A percentile compares a stretch with the other conserved stretches of the same genome.
Evolutionary conservation across 371 early-diverging fungal genomes (phyloP).

Genomic region (Nematocida sp.): DNA sequence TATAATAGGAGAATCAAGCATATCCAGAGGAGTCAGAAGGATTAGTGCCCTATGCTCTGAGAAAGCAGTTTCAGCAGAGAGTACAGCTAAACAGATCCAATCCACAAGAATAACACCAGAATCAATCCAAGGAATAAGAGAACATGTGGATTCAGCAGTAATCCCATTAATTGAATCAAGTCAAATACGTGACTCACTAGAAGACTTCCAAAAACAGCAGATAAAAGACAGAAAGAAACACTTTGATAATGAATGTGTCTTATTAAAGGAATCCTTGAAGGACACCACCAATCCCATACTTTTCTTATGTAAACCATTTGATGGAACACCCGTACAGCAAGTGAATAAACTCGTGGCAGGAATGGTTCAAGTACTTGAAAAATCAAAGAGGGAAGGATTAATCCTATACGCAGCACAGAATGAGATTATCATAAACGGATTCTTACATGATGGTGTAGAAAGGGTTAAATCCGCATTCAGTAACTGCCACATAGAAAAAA

Average conservation of each 20-base stretch:
- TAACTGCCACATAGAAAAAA: neutral
- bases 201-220: constrained; percentile 29
- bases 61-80: constrained; percentile 60
- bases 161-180: constrained; percentile 9
- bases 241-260: constrained; percentile 26
- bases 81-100: constrained; percentile 42
- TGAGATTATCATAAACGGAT: neutral
- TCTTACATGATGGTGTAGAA: neutral
- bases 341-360: constrained; percentile 39
- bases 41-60: constrained; percentile 87
- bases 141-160: neutral
- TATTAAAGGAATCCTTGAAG: neutral
- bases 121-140: constrained; percentile 1
- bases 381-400: constrained; percentile 9
- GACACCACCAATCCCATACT: neutral
- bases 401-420: constrained; percentile 16
- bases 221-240: constrained; percentile 36
- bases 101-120: neutral
- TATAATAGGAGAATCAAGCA: constrained; percentile 84
- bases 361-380: constrained; percentile 36
- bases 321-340: neutral
- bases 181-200: neutral
- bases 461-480: neutral
- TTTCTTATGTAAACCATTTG: neutral
- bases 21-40: constrained; percentile 92